Conservation (phyloP, 306 rosid species). For the Sicyos baderoa region DNA sequence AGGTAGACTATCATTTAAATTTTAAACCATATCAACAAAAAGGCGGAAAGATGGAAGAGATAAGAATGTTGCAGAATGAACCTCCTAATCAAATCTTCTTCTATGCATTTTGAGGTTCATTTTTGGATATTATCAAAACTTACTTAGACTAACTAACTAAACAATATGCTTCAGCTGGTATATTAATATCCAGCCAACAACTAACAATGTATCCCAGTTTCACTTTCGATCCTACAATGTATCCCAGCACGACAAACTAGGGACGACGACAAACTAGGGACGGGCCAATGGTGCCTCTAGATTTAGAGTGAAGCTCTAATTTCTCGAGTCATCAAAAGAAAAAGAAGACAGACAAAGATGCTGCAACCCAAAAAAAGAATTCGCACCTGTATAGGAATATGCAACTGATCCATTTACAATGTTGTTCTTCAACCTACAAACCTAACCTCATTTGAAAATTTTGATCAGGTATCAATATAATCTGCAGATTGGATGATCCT, state of each 20-base stretch:
- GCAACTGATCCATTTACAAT: slow-evolving; percentile 46
- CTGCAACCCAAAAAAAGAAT: slow-evolving; percentile 52
- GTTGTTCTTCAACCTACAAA: slow-evolving; percentile 18
- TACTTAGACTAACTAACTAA: background rate
- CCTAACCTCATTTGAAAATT: slow-evolving; percentile 17
- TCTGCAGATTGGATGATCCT: slow-evolving; percentile 71
- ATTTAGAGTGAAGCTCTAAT: no score
- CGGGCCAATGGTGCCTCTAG: no score
- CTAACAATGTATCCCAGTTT: slow-evolving; percentile 22
- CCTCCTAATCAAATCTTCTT: background rate
- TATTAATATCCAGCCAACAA: slow-evolving; percentile 7
- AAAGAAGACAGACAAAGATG: slow-evolving; percentile 34
- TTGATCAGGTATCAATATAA: slow-evolving; percentile 46
- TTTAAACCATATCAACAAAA: background rate
- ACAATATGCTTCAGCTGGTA: background rate
- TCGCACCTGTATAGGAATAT: slow-evolving; percentile 63
- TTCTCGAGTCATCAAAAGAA: no score
- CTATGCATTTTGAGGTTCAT: background rate
- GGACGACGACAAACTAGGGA: no score
- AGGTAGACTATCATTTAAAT: background rate
- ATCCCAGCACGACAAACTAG: no score
- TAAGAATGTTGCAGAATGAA: background rate
- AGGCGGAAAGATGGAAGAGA: background rate
- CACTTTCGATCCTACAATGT: no score
- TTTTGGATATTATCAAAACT: background rate